Evolutionary conservation across 768 basidiomycete species (phyloP).

Genomic region (Suillus americanus): DNA sequence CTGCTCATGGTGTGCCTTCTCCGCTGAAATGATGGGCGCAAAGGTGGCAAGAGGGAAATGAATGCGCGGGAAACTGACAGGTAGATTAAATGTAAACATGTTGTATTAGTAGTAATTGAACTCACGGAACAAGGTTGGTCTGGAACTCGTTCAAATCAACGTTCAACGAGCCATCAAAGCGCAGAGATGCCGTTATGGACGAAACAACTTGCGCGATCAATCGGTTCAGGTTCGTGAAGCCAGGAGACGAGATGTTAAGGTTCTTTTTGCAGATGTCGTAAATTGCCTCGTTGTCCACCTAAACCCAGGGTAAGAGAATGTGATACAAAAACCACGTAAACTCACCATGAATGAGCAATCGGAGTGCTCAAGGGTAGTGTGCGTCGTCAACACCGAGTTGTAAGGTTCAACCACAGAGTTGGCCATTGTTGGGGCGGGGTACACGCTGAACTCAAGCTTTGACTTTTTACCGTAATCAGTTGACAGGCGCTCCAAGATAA

Average conservation of each 20-base stretch:
- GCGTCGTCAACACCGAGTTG: slow-evolving; percentile 95
- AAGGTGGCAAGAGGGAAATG: slow-evolving; percentile 98
- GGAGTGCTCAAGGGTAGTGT: slow-evolving; percentile 97
- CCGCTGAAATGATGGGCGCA: slow-evolving; percentile 90
- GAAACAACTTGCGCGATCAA: slow-evolving; percentile 99
- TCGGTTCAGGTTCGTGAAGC: slow-evolving; percentile 93
- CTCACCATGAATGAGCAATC: slow-evolving; percentile 98
- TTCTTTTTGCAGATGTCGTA: slow-evolving; percentile 86
- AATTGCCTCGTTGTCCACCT: slow-evolving; percentile 85
- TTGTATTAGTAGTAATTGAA: slow-evolving; percentile 15
- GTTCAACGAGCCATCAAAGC: slow-evolving; percentile 64
- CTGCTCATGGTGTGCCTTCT: slow-evolving; percentile 95
- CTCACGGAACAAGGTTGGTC: slow-evolving; percentile 96
- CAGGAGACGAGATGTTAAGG: slow-evolving; percentile 80
- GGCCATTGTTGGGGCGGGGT: slow-evolving; percentile 90
- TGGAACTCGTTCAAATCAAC: slow-evolving; percentile 96
- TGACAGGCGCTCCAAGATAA: slow-evolving; percentile 92
- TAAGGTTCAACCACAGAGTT: slow-evolving; percentile 98
- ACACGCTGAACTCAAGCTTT: slow-evolving; percentile 97
- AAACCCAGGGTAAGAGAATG: slow-evolving; percentile 9
- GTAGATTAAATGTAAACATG: slow-evolving; percentile 4
- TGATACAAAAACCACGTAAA: slow-evolving; percentile 9
- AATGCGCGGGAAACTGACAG: slow-evolving; percentile 86
- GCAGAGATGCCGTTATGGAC: slow-evolving; percentile 89
- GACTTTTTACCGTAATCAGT: slow-evolving; percentile 99